phyloP scores from a whole-genome alignment of 2,329 filamentous ascomycete species.

The Sclerotinia minor region DNA sequence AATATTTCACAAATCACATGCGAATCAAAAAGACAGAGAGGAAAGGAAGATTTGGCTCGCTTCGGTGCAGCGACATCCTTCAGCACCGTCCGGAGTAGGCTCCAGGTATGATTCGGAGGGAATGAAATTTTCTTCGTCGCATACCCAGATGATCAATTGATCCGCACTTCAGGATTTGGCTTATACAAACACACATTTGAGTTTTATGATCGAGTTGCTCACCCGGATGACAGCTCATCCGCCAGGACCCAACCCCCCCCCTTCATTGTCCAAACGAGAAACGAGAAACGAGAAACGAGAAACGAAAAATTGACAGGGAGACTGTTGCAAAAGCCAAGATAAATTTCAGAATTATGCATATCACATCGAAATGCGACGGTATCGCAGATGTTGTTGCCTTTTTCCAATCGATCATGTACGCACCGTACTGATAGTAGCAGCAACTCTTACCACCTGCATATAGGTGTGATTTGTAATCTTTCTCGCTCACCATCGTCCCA shows the following conservation, averaged over 20 bases:
- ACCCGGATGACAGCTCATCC: constrained; percentile 23
- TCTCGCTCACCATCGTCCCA: constrained; percentile 2
- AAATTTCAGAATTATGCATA: constrained; percentile 11
- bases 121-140: constrained; percentile 1
- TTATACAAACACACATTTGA: not conserved
- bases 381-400: constrained; percentile 3
- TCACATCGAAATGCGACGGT: not conserved
- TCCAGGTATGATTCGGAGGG: not conserved
- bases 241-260: not conserved
- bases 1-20: constrained; percentile 15
- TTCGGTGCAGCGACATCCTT: constrained; percentile 8
- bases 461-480: constrained; percentile 7
- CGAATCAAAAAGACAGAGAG: constrained; percentile 2
- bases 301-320: not conserved
- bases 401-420: constrained; percentile 13
- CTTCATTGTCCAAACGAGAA: constrained; percentile 15
- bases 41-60: not conserved
- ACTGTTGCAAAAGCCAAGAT: constrained; percentile 2
- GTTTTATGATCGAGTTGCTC: constrained; percentile 1
- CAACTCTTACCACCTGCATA: constrained; percentile 7
- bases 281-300: constrained; percentile 14
- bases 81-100: not conserved
- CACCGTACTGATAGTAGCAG: not conserved
- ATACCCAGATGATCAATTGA: constrained; percentile 1
- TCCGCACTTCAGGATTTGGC: constrained; percentile 1